These are phyloP conservation scores for Globisporangium canariense DNA, from an alignment of 352 stramenopile species.

Conservation along the genomic window DNA sequence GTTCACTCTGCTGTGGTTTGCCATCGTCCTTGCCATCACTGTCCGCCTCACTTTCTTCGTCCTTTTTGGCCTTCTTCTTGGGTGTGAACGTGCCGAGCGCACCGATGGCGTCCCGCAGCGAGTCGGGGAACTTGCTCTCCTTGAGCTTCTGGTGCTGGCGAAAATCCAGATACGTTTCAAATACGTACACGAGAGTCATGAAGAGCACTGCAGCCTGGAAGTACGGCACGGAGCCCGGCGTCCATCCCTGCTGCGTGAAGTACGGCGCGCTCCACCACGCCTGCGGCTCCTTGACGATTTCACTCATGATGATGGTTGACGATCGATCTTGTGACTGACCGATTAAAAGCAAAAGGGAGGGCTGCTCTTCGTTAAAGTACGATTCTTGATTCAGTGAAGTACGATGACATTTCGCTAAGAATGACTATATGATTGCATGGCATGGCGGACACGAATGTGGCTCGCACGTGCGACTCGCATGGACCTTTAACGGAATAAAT, in stretches of 20 bases:
- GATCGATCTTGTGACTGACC: neutral
- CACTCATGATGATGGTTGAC: neutral
- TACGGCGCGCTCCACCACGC: conserved; percentile 48
- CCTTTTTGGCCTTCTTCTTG: conserved; percentile 35
- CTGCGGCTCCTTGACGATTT: neutral
- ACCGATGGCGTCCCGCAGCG: conserved; percentile 50
- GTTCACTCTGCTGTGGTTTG: neutral
- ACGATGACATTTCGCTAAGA: neutral
- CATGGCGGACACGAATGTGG: no score
- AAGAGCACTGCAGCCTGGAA: conserved; percentile 83
- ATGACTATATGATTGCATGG: no score
- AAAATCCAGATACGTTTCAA: conserved; percentile 92
- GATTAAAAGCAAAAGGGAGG: neutral
- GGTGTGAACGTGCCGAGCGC: conserved; percentile 37
- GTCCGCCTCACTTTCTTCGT: conserved; percentile 23
- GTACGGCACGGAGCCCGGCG: conserved; percentile 50
- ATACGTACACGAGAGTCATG: conserved; percentile 86
- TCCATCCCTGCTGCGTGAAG: conserved; percentile 61
- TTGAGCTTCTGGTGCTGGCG: conserved; percentile 90
- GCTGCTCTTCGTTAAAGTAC: neutral
- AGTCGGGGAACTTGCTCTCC: conserved; percentile 61
- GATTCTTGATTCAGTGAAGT: neutral
- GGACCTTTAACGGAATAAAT: no score
- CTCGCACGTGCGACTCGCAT: no score
- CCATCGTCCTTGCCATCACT: conserved; percentile 3